Evolutionary conservation across 176 grass and related monocot species (phyloP).

Genomic region (Poa pratensis): DNA sequence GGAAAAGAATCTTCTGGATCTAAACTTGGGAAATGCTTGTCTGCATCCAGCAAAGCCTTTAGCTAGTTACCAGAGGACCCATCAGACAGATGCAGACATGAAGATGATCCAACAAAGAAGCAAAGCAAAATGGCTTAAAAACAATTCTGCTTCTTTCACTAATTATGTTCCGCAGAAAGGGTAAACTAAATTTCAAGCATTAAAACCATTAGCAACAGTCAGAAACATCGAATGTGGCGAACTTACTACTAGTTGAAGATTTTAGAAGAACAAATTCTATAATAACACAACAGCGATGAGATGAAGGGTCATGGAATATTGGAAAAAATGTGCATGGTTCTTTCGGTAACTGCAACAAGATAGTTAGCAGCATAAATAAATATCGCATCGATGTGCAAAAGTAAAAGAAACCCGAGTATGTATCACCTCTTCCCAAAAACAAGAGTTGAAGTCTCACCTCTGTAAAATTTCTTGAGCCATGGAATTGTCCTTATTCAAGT

Average conservation of each 20-base stretch:
- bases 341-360: neutral
- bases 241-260: neutral
- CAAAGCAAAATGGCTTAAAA: neutral
- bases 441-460: neutral
- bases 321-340: constrained; percentile 16
- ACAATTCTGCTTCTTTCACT: neutral
- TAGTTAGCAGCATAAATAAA: neutral
- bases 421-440: neutral
- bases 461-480: neutral
- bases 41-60: neutral
- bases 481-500: neutral
- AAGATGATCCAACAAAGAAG: constrained; percentile 4
- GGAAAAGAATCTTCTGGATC: constrained; percentile 13
- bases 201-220: neutral
- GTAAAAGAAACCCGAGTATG: neutral
- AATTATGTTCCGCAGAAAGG: neutral
- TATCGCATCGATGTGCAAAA: neutral
- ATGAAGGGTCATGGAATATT: neutral
- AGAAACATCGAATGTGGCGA: neutral
- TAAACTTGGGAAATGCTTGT: constrained; percentile 9
- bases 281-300: neutral
- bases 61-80: constrained; percentile 10
- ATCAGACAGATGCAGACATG: constrained; percentile 8
- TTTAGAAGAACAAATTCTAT: neutral
- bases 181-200: neutral